Conservation (phyloP, 2,329 filamentous ascomycete species). For the Kalmusia sp. region DNA sequence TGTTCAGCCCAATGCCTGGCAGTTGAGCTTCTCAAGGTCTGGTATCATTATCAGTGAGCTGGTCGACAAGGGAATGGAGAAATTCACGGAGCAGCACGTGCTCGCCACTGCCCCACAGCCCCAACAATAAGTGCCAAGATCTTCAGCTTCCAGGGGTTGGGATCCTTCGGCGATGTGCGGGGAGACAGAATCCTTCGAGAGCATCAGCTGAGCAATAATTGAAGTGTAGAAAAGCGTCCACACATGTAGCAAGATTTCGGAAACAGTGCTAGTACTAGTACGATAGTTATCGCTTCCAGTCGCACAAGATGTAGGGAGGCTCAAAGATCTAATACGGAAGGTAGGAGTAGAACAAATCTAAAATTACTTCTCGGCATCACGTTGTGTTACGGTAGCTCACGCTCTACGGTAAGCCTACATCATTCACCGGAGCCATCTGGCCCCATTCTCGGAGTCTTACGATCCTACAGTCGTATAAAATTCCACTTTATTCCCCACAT, state of each 20-base stretch:
- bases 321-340: background rate
- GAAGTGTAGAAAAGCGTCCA: too few species aligned
- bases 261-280: background rate
- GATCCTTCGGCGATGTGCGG: constrained; percentile 1
- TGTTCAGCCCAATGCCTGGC: background rate
- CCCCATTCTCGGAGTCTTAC: background rate
- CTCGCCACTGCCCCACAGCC: background rate
- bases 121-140: background rate
- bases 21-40: background rate
- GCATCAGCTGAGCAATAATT: too few species aligned
- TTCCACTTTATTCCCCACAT: constrained; percentile 6
- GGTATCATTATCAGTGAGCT: background rate
- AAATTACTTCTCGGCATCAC: background rate
- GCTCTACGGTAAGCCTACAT: background rate
- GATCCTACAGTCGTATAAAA: background rate
- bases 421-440: background rate
- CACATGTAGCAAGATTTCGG: background rate
- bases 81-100: background rate
- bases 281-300: background rate
- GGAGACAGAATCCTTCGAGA: background rate
- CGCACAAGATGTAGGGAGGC: background rate
- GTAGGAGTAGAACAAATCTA: background rate
- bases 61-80: background rate
- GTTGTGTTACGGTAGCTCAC: background rate
- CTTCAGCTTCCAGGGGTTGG: background rate